Conservation (phyloP, 768 basidiomycete genomes). For the Naganishia randhawae region DNA sequence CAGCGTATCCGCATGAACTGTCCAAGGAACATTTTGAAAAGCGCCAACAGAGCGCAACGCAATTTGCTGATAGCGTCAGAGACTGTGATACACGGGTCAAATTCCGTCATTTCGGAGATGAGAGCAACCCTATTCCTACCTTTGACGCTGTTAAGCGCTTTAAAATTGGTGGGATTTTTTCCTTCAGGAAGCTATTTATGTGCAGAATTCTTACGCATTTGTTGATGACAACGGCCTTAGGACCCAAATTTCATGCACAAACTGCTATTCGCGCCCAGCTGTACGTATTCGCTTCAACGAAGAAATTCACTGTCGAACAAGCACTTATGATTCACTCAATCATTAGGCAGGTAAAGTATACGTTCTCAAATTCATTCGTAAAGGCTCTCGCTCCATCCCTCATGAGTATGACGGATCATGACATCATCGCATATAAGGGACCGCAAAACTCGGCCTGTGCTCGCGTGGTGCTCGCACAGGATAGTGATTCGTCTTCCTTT, state of each 20-base stretch:
- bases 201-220: too few species aligned
- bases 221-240: neutral
- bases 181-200: too few species aligned
- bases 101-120: neutral
- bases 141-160: neutral
- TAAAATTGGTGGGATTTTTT: neutral
- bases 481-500: neutral
- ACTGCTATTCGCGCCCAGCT: neutral
- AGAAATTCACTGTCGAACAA: neutral
- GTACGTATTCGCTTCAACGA: neutral
- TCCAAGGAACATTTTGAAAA: neutral
- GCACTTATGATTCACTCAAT: neutral
- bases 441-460: neutral
- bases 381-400: neutral
- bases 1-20: neutral
- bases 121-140: neutral
- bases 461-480: neutral
- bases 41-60: neutral
- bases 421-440: neutral
- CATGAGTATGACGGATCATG: neutral
- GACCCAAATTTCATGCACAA: neutral
- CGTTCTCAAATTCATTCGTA: neutral
- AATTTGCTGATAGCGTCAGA: neutral
- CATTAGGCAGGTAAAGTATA: neutral
- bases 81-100: neutral